Evolutionary conservation across 805 yeast species (phyloP).

Genomic region (Blastobotrys terrestris): DNA sequence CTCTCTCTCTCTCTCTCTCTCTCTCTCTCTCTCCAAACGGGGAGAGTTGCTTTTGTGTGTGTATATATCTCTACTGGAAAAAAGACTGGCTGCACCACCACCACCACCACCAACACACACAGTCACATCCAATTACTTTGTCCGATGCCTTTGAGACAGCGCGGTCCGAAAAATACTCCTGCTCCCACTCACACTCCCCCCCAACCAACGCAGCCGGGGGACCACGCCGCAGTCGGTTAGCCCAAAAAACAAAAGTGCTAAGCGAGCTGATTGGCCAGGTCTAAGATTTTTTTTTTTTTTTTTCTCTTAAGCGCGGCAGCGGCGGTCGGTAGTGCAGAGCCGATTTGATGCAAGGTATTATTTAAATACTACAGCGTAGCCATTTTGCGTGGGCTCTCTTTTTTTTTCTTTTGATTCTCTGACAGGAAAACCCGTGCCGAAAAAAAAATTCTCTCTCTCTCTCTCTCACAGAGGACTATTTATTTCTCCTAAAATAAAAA

Average conservation of each 20-base stretch:
- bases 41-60: not conserved
- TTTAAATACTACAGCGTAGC: not conserved
- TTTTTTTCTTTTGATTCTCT: not conserved
- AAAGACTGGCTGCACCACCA: no score
- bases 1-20: not conserved
- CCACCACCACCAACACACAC: no score
- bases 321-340: not conserved
- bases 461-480: not conserved
- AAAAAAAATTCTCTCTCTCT: not conserved
- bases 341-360: not conserved
- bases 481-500: not conserved
- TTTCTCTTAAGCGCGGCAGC: no score
- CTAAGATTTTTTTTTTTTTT: not conserved
- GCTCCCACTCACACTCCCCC: no score
- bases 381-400: not conserved
- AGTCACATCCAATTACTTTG: no score
- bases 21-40: not conserved
- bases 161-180: not conserved
- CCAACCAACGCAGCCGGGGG: not conserved
- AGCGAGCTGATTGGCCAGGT: not conserved
- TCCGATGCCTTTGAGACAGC: not conserved
- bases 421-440: not conserved
- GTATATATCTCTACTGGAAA: not conserved
- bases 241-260: not conserved
- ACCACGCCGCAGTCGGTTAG: not conserved